Conservation (phyloP, 768 basidiomycete genomes). For the Boletus tylopilopsis region DNA sequence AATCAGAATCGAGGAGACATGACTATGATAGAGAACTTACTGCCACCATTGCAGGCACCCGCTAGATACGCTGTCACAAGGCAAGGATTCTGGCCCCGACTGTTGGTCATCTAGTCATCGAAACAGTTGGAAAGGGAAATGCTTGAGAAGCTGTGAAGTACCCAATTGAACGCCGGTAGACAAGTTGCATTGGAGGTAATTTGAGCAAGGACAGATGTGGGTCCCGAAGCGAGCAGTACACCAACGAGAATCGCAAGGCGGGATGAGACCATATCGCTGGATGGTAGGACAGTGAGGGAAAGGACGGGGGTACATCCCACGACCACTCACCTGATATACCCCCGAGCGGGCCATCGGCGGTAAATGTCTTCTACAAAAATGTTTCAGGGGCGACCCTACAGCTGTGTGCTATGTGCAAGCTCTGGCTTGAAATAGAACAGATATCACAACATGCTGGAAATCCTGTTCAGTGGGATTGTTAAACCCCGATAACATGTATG, state of each 20-base stretch:
- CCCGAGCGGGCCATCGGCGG: no score
- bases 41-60: slow-evolving; percentile 38
- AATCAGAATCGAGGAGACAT: neutral
- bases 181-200: neutral
- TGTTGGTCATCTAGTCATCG: slow-evolving; percentile 35
- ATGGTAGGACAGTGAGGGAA: slow-evolving; percentile 11
- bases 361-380: no score
- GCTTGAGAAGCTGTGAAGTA: neutral
- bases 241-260: slow-evolving; percentile 14
- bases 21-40: slow-evolving; percentile 30
- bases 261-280: slow-evolving; percentile 6
- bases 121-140: neutral
- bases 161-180: neutral
- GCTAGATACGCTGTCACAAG: slow-evolving; percentile 42
- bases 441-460: no score
- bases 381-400: no score
- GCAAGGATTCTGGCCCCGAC: slow-evolving; percentile 44
- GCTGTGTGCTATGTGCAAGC: no score
- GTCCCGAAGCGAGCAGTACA: slow-evolving; percentile 15
- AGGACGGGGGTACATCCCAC: no score
- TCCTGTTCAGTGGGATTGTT: no score
- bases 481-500: no score
- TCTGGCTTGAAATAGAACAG: no score
- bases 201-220: slow-evolving; percentile 19
- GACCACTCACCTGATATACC: no score